Evolutionary conservation across 176 grass and related monocot genomes (phyloP).

Genomic region (Aechmea fasciata): DNA sequence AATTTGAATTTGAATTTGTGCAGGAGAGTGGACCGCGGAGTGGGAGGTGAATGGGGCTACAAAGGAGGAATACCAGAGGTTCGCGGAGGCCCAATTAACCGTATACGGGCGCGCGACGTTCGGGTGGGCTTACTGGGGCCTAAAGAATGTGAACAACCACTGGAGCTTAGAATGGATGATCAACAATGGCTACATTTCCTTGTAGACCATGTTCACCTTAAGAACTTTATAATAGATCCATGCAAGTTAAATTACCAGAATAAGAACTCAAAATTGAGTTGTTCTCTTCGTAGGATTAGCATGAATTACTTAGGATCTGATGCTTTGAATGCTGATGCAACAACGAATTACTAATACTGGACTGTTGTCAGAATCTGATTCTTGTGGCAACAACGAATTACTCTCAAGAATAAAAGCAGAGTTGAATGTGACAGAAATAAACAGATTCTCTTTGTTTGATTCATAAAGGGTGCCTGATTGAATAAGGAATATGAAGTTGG

Average conservation of each 20-base stretch:
- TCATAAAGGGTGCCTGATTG: too few relatives aligned
- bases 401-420: conserved; percentile 82
- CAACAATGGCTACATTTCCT: conserved; percentile 38
- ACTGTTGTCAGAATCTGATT: neutral
- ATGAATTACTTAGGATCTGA: too few relatives aligned
- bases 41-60: conserved; percentile 1
- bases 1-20: neutral
- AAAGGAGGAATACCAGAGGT: conserved; percentile 17
- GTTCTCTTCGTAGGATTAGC: too few relatives aligned
- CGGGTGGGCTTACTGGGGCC: conserved; percentile 62
- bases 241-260: too few relatives aligned
- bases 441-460: neutral
- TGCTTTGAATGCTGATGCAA: too few relatives aligned
- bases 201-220: neutral
- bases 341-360: too few relatives aligned
- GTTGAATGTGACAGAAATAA: conserved; percentile 76
- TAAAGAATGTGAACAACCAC: conserved; percentile 37
- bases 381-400: conserved; percentile 12
- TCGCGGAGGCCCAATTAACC: conserved; percentile 26
- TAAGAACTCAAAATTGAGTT: too few relatives aligned
- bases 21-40: conserved; percentile 37
- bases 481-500: too few relatives aligned
- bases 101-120: conserved; percentile 48
- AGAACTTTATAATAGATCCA: too few relatives aligned
- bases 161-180: conserved; percentile 87